Conservation (phyloP, 495 filamentous ascomycete genomes). For the Symbiotaphrina buchneri region DNA sequence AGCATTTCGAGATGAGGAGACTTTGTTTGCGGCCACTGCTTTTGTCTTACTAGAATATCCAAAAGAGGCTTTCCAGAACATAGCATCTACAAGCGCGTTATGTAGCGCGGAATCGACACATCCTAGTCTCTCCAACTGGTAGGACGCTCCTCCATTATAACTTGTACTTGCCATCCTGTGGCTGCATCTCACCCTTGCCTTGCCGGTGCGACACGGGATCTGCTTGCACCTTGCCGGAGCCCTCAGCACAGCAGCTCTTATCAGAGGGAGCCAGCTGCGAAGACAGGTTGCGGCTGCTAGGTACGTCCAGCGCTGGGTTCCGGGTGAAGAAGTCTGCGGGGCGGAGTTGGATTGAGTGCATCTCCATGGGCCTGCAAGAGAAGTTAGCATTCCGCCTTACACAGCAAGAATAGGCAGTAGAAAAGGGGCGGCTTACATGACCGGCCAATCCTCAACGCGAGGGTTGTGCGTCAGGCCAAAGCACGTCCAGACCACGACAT, state of each 20-base stretch:
- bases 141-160: too few species aligned
- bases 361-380: slow-evolving; percentile 32
- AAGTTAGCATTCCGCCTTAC: neutral
- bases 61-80: too few species aligned
- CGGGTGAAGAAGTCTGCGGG: slow-evolving; percentile 29
- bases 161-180: neutral
- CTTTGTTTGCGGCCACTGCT: too few species aligned
- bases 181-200: neutral
- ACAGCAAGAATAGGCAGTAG: slow-evolving; percentile 1
- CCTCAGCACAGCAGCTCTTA: neutral
- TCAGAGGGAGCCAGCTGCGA: slow-evolving; percentile 20
- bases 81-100: too few species aligned
- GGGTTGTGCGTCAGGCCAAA: slow-evolving; percentile 40
- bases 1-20: too few species aligned
- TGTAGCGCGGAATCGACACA: too few species aligned
- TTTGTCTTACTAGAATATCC: too few species aligned
- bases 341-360: slow-evolving; percentile 29
- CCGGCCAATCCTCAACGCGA: slow-evolving; percentile 35
- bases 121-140: too few species aligned
- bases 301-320: slow-evolving; percentile 31
- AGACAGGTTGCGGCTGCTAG: slow-evolving; percentile 24
- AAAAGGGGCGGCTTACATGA: too few species aligned
- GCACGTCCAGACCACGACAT: slow-evolving; percentile 35
- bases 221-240: neutral
- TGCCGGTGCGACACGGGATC: neutral